Evolutionary conservation across 2,329 filamentous ascomycete species (phyloP), one percentile per base, ranked within the genome.

Genomic region (Ampelomyces quisqualis): DNA sequence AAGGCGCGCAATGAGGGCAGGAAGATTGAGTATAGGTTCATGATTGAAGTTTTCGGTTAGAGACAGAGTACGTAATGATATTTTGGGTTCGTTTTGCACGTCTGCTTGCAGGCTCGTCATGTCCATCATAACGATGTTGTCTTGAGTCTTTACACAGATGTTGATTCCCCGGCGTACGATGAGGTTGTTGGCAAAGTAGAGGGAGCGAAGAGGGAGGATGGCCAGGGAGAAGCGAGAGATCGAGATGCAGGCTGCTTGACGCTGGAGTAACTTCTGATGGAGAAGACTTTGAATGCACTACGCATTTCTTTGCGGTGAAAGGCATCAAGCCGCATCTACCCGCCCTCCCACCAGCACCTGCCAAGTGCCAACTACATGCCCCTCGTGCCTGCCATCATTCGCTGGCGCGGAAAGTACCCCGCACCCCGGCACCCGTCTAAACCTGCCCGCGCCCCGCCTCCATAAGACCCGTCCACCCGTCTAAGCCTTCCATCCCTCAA

Each of bases 31-130:
- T 81, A 81, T 57, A 69, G 77, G 38, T 81, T 81, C 38, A 76
- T 78, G 71, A 77, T 78, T 40, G 78, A 80, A 50, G 76, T 80
- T 0, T 81, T 81, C 65, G 75, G 72, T 3, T 76, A 46, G 18
- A 8, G 4, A 14, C 18, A 3, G 7, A 30, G n/a, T 20, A 5
- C 24, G 13, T 19, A 5, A 4, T 17, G 22, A 39, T 38, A 43
- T 17, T 32, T 31, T n/a, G 11, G 22, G 24, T 23, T 22, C 20
- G 2, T 9, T 19, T 18, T 18, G 4, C 13, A 18, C 14, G 22
- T n/a, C n/a, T n/a, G n/a, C n/a, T n/a, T n/a, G n/a, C n/a, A n/a
- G n/a, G n/a, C n/a, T 13, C 26, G 26, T 28, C 26, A 28, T 28
- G 26, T 28, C 26, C n/a, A 14, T 28, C 26, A 28, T 11, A 14